These are phyloP conservation scores for Sutorius australiensis DNA, from an alignment of 768 basidiomycete genomes.

Conservation along the genomic window DNA sequence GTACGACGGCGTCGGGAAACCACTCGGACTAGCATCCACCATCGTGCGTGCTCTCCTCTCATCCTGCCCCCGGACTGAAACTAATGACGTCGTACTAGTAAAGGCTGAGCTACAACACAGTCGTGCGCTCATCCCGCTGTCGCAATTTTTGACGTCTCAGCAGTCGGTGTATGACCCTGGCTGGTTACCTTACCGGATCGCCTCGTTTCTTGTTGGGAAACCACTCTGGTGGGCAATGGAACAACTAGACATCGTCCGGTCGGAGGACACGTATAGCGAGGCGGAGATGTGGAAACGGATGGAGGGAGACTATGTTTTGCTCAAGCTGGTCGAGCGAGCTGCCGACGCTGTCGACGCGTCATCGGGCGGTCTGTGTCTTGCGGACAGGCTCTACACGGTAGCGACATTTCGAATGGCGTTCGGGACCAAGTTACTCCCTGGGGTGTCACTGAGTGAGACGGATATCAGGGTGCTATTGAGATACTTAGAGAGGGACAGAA, in stretches of 20 bases:
- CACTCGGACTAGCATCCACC: conserved; percentile 65
- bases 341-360: conserved; percentile 52
- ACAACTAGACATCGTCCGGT: conserved; percentile 65
- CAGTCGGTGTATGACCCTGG: conserved; percentile 66
- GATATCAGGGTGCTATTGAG: conserved; percentile 72
- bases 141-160: conserved; percentile 52
- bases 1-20: conserved; percentile 69
- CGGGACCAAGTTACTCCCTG: conserved; percentile 39
- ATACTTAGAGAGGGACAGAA: conserved; percentile 76
- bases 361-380: conserved; percentile 42
- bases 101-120: conserved; percentile 62
- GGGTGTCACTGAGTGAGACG: conserved; percentile 46
- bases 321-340: conserved; percentile 60
- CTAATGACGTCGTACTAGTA: conserved; percentile 43
- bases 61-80: not conserved
- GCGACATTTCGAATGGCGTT: conserved; percentile 63
- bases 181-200: conserved; percentile 68
- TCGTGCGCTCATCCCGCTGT: conserved; percentile 44
- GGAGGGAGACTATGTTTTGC: conserved; percentile 72
- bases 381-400: conserved; percentile 58
- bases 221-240: conserved; percentile 87
- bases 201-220: conserved; percentile 65
- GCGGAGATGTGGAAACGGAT: conserved; percentile 49
- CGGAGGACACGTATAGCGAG: conserved; percentile 51
- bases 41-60: conserved; percentile 53